These are phyloP conservation scores for Aspergillus alliaceus DNA, from an alignment of 2,329 filamentous ascomycete genomes.

Conservation along the genomic window DNA sequence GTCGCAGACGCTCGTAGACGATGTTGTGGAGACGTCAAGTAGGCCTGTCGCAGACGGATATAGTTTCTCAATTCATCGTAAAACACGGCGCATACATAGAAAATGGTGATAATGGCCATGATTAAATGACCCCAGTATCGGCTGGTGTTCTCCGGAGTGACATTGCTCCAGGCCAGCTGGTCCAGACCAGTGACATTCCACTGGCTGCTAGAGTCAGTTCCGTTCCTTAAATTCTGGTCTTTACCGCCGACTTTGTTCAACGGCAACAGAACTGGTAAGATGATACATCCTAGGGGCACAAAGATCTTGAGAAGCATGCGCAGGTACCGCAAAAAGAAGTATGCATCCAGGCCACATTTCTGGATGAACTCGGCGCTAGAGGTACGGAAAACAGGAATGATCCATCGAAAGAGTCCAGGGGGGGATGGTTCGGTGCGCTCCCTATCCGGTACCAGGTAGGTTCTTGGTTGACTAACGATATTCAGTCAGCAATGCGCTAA, in stretches of 20 bases:
- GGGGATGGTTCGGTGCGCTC: slow-evolving; percentile 79
- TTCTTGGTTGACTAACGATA: slow-evolving; percentile 68
- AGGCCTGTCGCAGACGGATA: slow-evolving; percentile 90
- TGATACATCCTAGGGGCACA: slow-evolving; percentile 72
- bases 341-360: slow-evolving; percentile 93
- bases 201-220: slow-evolving; percentile 35
- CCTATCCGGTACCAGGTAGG: slow-evolving; percentile 80
- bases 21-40: slow-evolving; percentile 91
- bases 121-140: slow-evolving; percentile 84
- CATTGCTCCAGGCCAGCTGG: slow-evolving; percentile 82
- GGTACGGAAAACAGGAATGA: slow-evolving; percentile 62
- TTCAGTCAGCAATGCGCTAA: not conserved
- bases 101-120: slow-evolving; percentile 72
- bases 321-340: slow-evolving; percentile 93
- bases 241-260: slow-evolving; percentile 75
- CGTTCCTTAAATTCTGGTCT: slow-evolving; percentile 55
- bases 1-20: slow-evolving; percentile 90
- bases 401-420: slow-evolving; percentile 54
- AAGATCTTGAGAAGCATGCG: slow-evolving; percentile 89
- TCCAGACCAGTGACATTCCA: slow-evolving; percentile 69
- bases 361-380: slow-evolving; percentile 84
- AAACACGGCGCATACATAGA: slow-evolving; percentile 84
- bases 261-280: slow-evolving; percentile 82
- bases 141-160: slow-evolving; percentile 62
- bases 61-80: slow-evolving; percentile 85